These are phyloP conservation scores for Kregervanrija delftensis DNA, from an alignment of 805 yeast genomes.

Conservation along the genomic window DNA sequence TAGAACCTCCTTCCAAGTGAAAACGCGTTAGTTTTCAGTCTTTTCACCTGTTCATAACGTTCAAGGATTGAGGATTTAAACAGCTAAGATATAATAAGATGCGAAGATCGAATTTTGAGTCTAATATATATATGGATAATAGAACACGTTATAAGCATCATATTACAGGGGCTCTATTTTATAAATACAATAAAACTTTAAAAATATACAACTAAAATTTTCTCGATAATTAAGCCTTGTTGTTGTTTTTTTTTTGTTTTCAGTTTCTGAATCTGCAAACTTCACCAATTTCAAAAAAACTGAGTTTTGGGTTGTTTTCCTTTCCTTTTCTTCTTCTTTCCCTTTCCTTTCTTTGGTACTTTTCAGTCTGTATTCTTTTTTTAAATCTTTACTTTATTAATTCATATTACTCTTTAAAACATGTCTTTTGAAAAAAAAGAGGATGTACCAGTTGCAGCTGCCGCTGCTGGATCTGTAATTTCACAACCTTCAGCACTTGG, in stretches of 20 bases:
- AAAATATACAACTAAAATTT: not conserved
- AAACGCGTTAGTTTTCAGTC: too few species aligned
- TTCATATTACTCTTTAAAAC: too few species aligned
- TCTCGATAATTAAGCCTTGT: not conserved
- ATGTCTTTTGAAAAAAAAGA: too few species aligned
- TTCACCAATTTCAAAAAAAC: not conserved
- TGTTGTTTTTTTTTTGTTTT: not conserved
- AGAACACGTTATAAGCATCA: too few species aligned
- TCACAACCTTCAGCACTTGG: constrained; percentile 14
- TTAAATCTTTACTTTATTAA: not conserved
- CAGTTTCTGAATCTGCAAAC: not conserved
- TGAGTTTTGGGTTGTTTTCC: not conserved
- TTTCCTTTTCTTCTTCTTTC: not conserved
- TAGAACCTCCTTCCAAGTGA: too few species aligned
- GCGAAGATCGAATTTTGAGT: too few species aligned
- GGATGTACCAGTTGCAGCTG: constrained; percentile 2
- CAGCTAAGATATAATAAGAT: too few species aligned
- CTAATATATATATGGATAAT: too few species aligned
- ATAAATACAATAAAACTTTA: not conserved
- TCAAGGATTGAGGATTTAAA: too few species aligned
- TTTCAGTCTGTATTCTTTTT: not conserved
- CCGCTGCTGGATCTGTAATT: constrained; percentile 12
- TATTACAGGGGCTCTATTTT: not conserved
- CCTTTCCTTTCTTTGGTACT: not conserved
- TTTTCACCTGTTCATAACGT: too few species aligned